A percentile compares a stretch with the other conserved stretches of the same genome.
These are phyloP conservation scores for Cerioporus squamosus DNA, from an alignment of 1,284 basidiomycete genomes.

Conservation along the genomic window DNA sequence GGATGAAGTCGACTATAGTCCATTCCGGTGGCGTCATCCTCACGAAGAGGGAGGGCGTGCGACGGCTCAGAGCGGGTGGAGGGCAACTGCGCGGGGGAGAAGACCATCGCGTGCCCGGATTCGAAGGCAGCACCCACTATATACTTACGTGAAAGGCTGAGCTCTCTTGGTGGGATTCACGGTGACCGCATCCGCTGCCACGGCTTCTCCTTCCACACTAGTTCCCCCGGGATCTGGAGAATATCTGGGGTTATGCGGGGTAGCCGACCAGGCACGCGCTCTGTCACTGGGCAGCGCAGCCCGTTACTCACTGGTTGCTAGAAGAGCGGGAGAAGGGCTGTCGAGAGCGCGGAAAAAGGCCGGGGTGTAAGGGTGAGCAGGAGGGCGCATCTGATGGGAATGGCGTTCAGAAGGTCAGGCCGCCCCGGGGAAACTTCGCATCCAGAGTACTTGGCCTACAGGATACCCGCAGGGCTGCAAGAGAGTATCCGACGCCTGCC, in stretches of 20 bases:
- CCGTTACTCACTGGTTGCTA: conserved; percentile 3
- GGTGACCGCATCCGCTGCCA: background rate
- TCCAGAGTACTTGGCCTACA: background rate
- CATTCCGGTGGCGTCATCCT: conserved; percentile 45
- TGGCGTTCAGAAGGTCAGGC: background rate
- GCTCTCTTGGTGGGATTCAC: background rate
- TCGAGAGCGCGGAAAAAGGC: conserved; percentile 19
- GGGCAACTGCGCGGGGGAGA: conserved; percentile 10
- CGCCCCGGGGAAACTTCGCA: conserved; percentile 18
- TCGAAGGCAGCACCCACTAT: conserved; percentile 8
- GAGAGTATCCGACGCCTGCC: too few relatives aligned
- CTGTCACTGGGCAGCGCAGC: conserved; percentile 2
- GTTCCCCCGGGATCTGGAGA: conserved; percentile 17
- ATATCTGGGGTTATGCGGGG: conserved; percentile 34
- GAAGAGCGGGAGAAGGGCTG: conserved; percentile 14
- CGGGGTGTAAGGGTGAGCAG: conserved; percentile 5
- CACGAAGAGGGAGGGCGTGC: conserved; percentile 1
- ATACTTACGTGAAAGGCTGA: conserved; percentile 11
- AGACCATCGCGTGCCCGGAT: conserved; percentile 15
- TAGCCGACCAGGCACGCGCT: conserved; percentile 18
- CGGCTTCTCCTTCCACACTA: conserved; percentile 12
- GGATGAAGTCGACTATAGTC: conserved; percentile 61
- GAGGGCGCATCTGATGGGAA: conserved; percentile 16
- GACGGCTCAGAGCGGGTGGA: conserved; percentile 1
- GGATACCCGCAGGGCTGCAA: background rate